Evolutionary conservation across 2,329 filamentous ascomycete species (phyloP).

Genomic region (Curvularia hawaiiensis): DNA sequence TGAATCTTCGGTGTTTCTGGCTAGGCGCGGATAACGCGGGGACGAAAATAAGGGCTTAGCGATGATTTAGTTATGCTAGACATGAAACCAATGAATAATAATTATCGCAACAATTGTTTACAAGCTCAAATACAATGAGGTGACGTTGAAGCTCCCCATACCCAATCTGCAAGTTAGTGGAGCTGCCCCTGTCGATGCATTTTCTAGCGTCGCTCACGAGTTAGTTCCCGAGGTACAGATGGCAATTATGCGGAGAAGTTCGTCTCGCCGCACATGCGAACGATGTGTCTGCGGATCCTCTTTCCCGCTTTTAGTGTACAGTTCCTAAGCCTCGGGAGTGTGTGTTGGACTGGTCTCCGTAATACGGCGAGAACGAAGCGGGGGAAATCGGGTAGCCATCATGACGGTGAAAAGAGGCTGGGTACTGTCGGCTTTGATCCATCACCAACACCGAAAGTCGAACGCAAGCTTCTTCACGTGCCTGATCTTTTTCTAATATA

Average conservation of each 20-base stretch:
- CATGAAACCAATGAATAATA: conserved; percentile 37
- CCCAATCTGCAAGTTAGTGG: conserved; percentile 16
- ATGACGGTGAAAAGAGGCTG: not conserved
- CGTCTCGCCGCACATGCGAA: conserved; percentile 2
- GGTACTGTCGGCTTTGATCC: conserved; percentile 8
- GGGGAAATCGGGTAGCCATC: conserved; percentile 9
- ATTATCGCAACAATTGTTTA: conserved; percentile 21
- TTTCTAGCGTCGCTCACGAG: conserved; percentile 26
- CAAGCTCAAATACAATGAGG: not conserved
- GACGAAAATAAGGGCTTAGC: conserved; percentile 24
- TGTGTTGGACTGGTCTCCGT: not conserved
- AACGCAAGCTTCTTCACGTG: not conserved
- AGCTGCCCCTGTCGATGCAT: conserved; percentile 29
- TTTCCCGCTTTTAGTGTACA: conserved; percentile 8
- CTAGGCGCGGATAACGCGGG: conserved; percentile 15
- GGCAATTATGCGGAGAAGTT: conserved; percentile 6
- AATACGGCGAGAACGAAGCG: conserved; percentile 5
- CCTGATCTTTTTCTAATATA: not conserved
- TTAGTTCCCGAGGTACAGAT: conserved; percentile 28
- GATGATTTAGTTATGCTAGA: conserved; percentile 32
- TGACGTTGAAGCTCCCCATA: conserved; percentile 19
- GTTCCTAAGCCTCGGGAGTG: not conserved
- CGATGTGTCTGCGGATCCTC: conserved; percentile 6
- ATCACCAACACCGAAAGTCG: not conserved
- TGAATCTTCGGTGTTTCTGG: conserved; percentile 8